phyloP scores from a whole-genome alignment of 163 green algal genomes.

The Prototheca stagnorum region DNA sequence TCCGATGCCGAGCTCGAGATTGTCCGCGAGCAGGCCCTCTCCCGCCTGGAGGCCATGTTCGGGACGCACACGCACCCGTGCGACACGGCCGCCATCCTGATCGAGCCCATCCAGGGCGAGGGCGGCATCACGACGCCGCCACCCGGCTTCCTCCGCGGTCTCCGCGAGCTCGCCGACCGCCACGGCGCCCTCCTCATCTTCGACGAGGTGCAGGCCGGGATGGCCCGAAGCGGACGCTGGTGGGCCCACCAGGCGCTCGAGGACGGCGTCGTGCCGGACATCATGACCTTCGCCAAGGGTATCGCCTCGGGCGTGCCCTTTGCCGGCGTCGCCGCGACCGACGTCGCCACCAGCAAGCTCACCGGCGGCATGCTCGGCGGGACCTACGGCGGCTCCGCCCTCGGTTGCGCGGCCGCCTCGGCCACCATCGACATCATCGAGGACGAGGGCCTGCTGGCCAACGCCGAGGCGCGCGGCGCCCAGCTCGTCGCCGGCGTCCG shows the following conservation, averaged over 20 bases:
- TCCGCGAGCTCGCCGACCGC: conserved; percentile 44
- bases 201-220: conserved; percentile 69
- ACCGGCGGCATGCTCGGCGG: conserved; percentile 52
- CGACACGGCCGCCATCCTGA: conserved; percentile 64
- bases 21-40: too few relatives aligned
- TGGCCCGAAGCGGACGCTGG: conserved; percentile 55
- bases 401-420: conserved; percentile 50
- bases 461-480: conserved; percentile 33
- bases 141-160: conserved; percentile 40
- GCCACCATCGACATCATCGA: conserved; percentile 63
- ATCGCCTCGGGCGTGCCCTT: conserved; percentile 69
- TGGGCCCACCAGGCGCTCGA: conserved; percentile 60
- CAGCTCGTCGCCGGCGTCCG: conserved; percentile 40
- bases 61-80: conserved; percentile 36
- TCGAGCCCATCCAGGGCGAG: conserved; percentile 73
- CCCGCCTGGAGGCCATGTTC: conserved; percentile 38
- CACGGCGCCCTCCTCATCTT: conserved; percentile 68
- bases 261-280: conserved; percentile 32
- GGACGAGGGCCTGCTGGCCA: conserved; percentile 53
- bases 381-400: conserved; percentile 59
- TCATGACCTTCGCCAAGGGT: conserved; percentile 75
- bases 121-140: conserved; percentile 67
- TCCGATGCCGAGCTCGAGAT: too few relatives aligned
- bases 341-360: conserved; percentile 31
- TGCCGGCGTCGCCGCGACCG: conserved; percentile 39